phyloP scores from a whole-genome alignment of 148 eudicot species.

The Fagopyrum tataricum region DNA sequence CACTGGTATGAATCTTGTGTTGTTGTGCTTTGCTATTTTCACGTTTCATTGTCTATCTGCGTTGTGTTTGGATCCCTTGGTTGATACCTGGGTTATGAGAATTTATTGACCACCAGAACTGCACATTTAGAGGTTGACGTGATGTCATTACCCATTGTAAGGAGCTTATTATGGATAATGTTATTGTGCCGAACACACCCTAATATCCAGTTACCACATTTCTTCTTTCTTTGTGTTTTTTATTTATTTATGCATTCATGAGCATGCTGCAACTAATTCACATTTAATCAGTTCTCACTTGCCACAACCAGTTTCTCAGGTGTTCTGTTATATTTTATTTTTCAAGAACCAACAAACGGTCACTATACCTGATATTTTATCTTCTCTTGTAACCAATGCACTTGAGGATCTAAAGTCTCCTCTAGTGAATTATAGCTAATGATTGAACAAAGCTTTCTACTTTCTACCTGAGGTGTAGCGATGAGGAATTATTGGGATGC shows the following conservation, averaged over 20 bases:
- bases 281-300: neutral
- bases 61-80: neutral
- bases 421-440: neutral
- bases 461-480: neutral
- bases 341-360: neutral
- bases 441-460: neutral
- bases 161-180: too few relatives aligned
- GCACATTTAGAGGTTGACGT: too few relatives aligned
- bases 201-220: neutral
- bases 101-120: neutral
- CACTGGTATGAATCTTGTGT: constrained; percentile 46
- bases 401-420: neutral
- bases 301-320: neutral
- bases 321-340: neutral
- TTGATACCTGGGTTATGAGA: neutral
- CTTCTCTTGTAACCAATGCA: neutral
- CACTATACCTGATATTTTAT: neutral
- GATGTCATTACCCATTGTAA: too few relatives aligned
- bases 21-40: neutral
- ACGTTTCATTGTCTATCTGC: neutral
- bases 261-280: neutral
- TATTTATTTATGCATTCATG: neutral
- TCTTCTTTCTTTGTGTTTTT: neutral
- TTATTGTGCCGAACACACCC: neutral
- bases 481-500: neutral